phyloP scores from a whole-genome alignment of 1,284 basidiomycete species.

The Boletus putidus region DNA sequence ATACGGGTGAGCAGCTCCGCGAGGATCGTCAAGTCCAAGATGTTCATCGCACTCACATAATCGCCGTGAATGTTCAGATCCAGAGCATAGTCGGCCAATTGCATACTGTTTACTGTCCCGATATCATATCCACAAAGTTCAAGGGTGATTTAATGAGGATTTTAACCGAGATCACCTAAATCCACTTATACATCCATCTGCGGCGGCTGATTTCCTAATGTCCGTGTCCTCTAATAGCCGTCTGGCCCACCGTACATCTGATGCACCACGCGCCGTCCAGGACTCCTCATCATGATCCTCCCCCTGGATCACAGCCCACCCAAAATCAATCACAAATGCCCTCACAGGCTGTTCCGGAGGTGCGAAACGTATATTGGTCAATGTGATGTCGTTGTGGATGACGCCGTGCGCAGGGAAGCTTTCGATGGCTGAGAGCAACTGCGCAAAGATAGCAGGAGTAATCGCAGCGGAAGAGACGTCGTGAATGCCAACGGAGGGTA shows the following conservation, averaged over 20 bases:
- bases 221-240: no score
- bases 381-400: constrained; percentile 6
- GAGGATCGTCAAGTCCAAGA: constrained; percentile 92
- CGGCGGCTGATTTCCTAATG: no score
- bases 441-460: neutral
- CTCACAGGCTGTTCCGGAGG: neutral
- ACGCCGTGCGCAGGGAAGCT: neutral
- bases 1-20: constrained; percentile 95
- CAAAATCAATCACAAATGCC: constrained; percentile 6
- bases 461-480: neutral
- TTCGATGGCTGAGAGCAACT: neutral
- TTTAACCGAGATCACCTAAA: no score
- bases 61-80: no score
- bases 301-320: neutral
- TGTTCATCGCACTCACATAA: no score
- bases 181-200: no score
- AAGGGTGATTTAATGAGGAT: no score
- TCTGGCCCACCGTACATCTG: neutral
- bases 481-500: constrained; percentile 1
- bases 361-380: constrained; percentile 6
- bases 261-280: neutral
- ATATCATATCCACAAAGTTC: no score
- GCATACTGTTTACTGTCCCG: no score
- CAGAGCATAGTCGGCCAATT: no score
- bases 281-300: neutral